Evolutionary conservation across 2,329 filamentous ascomycete genomes (phyloP).

Genomic region (Claviceps arundinis): DNA sequence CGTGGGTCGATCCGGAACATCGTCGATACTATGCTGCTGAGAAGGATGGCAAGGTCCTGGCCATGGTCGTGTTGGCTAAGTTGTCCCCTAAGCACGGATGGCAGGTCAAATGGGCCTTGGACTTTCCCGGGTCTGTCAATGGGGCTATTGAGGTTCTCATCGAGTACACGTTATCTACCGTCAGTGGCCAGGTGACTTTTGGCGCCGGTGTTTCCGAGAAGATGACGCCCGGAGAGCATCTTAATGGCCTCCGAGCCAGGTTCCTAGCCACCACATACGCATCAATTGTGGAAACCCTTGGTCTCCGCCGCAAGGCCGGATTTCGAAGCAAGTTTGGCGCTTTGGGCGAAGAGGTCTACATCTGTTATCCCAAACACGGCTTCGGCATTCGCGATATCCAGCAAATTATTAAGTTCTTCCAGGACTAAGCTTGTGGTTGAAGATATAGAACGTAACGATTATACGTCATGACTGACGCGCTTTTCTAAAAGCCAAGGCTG

Average conservation of each 20-base stretch:
- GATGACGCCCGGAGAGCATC: slow-evolving; percentile 66
- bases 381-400: slow-evolving; percentile 69
- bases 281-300: slow-evolving; percentile 68
- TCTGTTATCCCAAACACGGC: slow-evolving; percentile 79
- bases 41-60: slow-evolving; percentile 58
- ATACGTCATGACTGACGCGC: background rate
- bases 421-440: slow-evolving; percentile 37
- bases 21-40: slow-evolving; percentile 76
- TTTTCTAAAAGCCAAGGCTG: background rate
- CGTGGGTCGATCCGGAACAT: slow-evolving; percentile 75
- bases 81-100: slow-evolving; percentile 71
- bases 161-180: slow-evolving; percentile 46
- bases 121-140: slow-evolving; percentile 77
- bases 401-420: slow-evolving; percentile 84
- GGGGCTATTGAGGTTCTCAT: slow-evolving; percentile 80
- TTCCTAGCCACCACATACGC: slow-evolving; percentile 75
- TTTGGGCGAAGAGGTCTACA: slow-evolving; percentile 70
- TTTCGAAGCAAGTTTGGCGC: slow-evolving; percentile 87
- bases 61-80: slow-evolving; percentile 72
- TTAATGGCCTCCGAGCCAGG: slow-evolving; percentile 67
- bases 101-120: slow-evolving; percentile 93
- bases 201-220: slow-evolving; percentile 67
- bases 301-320: slow-evolving; percentile 71
- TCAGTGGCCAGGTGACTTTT: slow-evolving; percentile 59
- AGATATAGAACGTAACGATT: background rate